Evolutionary conservation across 352 stramenopile genomes (phyloP).

Genomic region (Phytophthora colocasiae): DNA sequence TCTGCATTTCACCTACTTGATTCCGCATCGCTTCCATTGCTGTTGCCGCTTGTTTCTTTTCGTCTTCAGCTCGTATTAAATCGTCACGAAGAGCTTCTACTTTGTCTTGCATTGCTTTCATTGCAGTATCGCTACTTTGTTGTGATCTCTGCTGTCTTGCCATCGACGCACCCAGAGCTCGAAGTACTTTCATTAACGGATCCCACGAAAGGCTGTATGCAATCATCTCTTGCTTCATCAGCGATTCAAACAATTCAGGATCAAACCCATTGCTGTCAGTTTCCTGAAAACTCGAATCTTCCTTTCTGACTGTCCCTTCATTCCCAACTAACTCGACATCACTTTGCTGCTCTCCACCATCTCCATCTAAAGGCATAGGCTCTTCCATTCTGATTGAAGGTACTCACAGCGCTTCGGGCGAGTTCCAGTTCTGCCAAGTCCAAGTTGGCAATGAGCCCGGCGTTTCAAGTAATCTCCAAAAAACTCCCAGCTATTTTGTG

Average conservation of each 20-base stretch:
- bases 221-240: slow-evolving; percentile 76
- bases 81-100: slow-evolving; percentile 51
- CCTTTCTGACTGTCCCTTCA: slow-evolving; percentile 10
- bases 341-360: slow-evolving; percentile 26
- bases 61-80: slow-evolving; percentile 47
- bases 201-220: slow-evolving; percentile 80
- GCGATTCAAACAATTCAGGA: slow-evolving; percentile 53
- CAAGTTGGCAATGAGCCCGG: not conserved
- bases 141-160: slow-evolving; percentile 62
- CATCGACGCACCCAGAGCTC: slow-evolving; percentile 62
- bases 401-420: not conserved
- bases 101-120: slow-evolving; percentile 67
- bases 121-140: slow-evolving; percentile 37
- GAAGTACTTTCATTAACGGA: slow-evolving; percentile 69
- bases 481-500: slow-evolving; percentile 11
- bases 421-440: too few relatives aligned
- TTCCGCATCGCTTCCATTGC: slow-evolving; percentile 58
- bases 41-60: slow-evolving; percentile 62
- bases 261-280: slow-evolving; percentile 44
- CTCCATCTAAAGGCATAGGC: slow-evolving; percentile 14
- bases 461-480: slow-evolving; percentile 11
- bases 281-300: slow-evolving; percentile 4
- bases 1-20: slow-evolving; percentile 55
- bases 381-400: slow-evolving; percentile 30
- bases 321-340: slow-evolving; percentile 11